Base-by-base conservation (phyloP, 2,329 filamentous ascomycete genomes). In the Furcasterigmium sp. region DNA sequence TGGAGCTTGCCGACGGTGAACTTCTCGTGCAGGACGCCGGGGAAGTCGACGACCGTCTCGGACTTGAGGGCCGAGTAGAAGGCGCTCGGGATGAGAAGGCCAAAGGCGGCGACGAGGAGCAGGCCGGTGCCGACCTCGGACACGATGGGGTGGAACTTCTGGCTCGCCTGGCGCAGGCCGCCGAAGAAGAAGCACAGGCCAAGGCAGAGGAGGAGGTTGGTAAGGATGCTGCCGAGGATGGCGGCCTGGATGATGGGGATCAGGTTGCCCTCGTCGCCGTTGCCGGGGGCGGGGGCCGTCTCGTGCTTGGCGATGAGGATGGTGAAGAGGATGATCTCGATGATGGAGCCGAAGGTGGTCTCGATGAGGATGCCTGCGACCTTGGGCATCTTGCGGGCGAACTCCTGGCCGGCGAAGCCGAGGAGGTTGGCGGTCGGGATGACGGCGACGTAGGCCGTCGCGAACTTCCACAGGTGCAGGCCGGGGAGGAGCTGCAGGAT, bases 261-360 rank as follows among this genome's bases (percentile, higher is more conserved):
- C 58, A 58, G 48, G 35, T 65, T 60, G 3, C 63, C 61, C 29
- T 62, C 60, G 5, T 60, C 56, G 3, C 55, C 56, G 20, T 57
- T 58, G 0, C 43, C 52, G 1, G 49, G 35, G 0, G 45, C 38
- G 1, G 45, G 18, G 8, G 50, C 19, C 32, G 11, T 17, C 3
- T 59, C 38, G 21, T 62, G 57, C 38, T 63, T 61, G 11, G 54
- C 58, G 8, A 86, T 68, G 43, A 86, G 57, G 3, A 84, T 73
- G 63, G 85, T 77, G 56, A 86, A 85, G 13, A 87, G 65, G 21
- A 87, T 75, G 42, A 86, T 77, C 51, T 87, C 83, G 14, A 86
- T 80, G 4, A 85, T 67, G 7, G 80, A 82, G 6, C 82, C 81
- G 43, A 87, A 62, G 0, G 67, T 69, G 4, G 67, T 70, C 48